Percentiles rank a stretch among this genome's conserved stretches.
Conservation (phyloP, 2,329 filamentous ascomycete genomes). For the Sporothrix pseudoabietina region DNA sequence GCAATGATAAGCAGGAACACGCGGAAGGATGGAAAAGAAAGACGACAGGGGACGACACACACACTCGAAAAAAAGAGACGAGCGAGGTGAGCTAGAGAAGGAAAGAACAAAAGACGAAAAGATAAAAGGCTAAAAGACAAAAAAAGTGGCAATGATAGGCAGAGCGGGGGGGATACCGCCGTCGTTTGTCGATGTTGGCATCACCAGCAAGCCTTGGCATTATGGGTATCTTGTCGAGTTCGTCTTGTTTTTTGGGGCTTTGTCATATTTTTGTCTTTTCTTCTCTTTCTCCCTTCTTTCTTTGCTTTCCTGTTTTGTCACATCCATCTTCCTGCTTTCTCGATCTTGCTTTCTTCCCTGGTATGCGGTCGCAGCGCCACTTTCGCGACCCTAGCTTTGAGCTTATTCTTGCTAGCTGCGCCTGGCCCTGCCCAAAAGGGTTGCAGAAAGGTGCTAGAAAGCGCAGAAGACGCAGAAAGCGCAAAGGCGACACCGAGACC, state of each 20-base stretch:
- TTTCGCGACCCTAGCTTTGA: conserved; percentile 10
- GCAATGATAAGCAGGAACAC: conserved; percentile 23
- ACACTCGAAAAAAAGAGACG: neutral
- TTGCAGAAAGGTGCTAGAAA: neutral
- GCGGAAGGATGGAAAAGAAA: neutral
- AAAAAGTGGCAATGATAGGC: neutral
- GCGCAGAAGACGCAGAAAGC: no score
- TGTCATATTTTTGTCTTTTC: neutral
- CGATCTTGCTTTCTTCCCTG: neutral
- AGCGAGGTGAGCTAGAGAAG: neutral
- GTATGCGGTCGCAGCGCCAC: neutral
- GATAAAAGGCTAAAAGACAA: neutral
- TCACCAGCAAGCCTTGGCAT: neutral
- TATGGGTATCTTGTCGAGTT: neutral
- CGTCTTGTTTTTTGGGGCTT: neutral
- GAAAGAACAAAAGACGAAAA: neutral
- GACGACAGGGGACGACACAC: neutral
- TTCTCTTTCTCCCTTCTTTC: neutral
- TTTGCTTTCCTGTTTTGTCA: neutral
- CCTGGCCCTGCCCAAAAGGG: neutral
- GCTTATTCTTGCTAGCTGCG: conserved; percentile 14
- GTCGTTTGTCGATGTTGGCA: neutral
- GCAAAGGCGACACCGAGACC: neutral
- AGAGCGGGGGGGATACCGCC: neutral
- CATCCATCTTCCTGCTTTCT: neutral